Conservation (phyloP, 2,329 filamentous ascomycete genomes). For the Calonectria naviculata region DNA sequence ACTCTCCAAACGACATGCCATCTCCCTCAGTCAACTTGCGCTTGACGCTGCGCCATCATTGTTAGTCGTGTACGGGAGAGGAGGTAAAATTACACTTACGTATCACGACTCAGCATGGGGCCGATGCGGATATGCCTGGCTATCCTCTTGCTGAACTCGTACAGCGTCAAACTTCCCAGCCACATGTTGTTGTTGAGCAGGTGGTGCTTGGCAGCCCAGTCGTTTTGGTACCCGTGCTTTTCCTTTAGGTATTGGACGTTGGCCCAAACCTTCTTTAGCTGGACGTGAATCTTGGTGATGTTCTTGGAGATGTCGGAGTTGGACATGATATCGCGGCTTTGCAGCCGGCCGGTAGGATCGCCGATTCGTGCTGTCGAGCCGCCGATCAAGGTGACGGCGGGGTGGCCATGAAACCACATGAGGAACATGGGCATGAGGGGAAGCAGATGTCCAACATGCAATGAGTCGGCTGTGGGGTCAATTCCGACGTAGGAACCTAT, state of each 20-base stretch:
- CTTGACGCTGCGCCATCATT: slow-evolving; percentile 66
- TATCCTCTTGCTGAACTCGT: slow-evolving; percentile 80
- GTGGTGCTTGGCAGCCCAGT: slow-evolving; percentile 74
- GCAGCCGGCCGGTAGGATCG: slow-evolving; percentile 78
- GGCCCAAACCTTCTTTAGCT: slow-evolving; percentile 77
- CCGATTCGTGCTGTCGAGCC: slow-evolving; percentile 83
- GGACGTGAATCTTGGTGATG: slow-evolving; percentile 74
- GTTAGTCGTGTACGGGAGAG: slow-evolving; percentile 28
- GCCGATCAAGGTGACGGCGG: slow-evolving; percentile 75
- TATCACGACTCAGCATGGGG: slow-evolving; percentile 88
- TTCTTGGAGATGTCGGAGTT: slow-evolving; percentile 69
- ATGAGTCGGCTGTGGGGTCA: slow-evolving; percentile 82
- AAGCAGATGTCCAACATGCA: slow-evolving; percentile 84
- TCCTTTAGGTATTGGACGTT: slow-evolving; percentile 76
- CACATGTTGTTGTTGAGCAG: slow-evolving; percentile 87
- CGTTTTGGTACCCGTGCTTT: slow-evolving; percentile 72
- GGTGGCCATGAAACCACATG: slow-evolving; percentile 82
- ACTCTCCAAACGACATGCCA: slow-evolving; percentile 95
- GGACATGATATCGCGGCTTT: slow-evolving; percentile 66
- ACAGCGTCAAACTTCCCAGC: slow-evolving; percentile 77
- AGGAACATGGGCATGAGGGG: slow-evolving; percentile 88
- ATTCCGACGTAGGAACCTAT: slow-evolving; percentile 84
- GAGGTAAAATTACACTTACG: slow-evolving; percentile 64
- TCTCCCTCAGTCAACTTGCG: slow-evolving; percentile 85
- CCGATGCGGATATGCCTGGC: slow-evolving; percentile 82